phyloP scores from a whole-genome alignment of 768 basidiomycete genomes.

The Lyophyllum shimeji region DNA sequence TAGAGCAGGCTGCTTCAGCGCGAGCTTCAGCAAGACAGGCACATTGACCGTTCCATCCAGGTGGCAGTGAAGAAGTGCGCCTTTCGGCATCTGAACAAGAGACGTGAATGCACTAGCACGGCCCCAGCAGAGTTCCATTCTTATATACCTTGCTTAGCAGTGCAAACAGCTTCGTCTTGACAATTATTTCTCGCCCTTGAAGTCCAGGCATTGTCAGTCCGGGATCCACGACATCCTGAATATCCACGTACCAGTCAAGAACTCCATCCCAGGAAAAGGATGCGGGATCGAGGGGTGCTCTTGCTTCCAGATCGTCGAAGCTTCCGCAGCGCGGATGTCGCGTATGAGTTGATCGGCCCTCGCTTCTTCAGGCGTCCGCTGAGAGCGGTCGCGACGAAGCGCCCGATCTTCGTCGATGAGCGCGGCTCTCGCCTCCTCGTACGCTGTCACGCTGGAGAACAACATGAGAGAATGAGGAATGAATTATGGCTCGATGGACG shows the following conservation, averaged over 20 bases:
- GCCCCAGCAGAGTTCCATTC: neutral
- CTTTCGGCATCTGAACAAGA: slow-evolving; percentile 72
- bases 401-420: slow-evolving; percentile 47
- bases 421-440: slow-evolving; percentile 30
- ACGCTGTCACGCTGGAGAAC: slow-evolving; percentile 23
- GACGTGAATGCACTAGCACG: neutral
- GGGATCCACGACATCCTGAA: neutral
- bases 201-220: slow-evolving; percentile 27
- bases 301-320: slow-evolving; percentile 54
- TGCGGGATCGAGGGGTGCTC: slow-evolving; percentile 55
- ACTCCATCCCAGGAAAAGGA: slow-evolving; percentile 78
- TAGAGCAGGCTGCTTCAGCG: slow-evolving; percentile 56
- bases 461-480: slow-evolving; percentile 5
- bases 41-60: slow-evolving; percentile 72
- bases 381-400: slow-evolving; percentile 45
- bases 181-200: slow-evolving; percentile 54
- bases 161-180: slow-evolving; percentile 60
- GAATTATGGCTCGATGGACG: neutral
- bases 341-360: slow-evolving; percentile 60
- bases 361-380: slow-evolving; percentile 35
- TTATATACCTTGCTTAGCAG: slow-evolving; percentile 54
- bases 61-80: slow-evolving; percentile 72
- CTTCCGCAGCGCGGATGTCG: slow-evolving; percentile 54
- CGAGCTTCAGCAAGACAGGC: slow-evolving; percentile 48
- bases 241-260: slow-evolving; percentile 54